These are phyloP conservation scores for Phylloporus scabripes DNA, from an alignment of 768 basidiomycete genomes.

Conservation along the genomic window DNA sequence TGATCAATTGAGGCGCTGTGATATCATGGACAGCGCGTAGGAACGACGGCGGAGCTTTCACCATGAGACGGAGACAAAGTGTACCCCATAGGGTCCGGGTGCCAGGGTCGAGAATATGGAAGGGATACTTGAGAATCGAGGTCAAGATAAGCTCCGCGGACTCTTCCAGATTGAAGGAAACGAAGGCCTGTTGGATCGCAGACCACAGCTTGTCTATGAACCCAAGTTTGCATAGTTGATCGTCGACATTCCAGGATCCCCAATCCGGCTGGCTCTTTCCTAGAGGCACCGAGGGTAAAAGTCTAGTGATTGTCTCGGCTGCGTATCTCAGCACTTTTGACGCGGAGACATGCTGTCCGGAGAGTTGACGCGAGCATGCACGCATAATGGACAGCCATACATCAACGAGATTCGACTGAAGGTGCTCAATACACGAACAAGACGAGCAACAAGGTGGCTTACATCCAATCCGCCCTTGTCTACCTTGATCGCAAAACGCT, in stretches of 20 bases:
- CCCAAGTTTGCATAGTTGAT: conserved; percentile 36
- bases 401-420: conserved; percentile 36
- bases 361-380: conserved; percentile 40
- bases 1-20: conserved; percentile 20
- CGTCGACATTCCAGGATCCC: conserved; percentile 19
- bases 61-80: conserved; percentile 46
- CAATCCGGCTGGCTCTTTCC: conserved; percentile 11
- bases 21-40: conserved; percentile 31
- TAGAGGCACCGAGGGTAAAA: conserved; percentile 25
- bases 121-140: conserved; percentile 40
- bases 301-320: conserved; percentile 32
- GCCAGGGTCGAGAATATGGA: conserved; percentile 34
- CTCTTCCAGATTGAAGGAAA: conserved; percentile 34
- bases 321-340: conserved; percentile 32
- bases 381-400: conserved; percentile 58
- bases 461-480: conserved; percentile 23
- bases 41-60: conserved; percentile 36
- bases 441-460: conserved; percentile 8
- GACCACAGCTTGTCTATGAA: conserved; percentile 47
- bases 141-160: conserved; percentile 44
- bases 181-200: conserved; percentile 45
- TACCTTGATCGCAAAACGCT: conserved; percentile 17
- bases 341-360: conserved; percentile 31
- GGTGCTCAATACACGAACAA: conserved; percentile 3
- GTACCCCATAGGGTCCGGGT: conserved; percentile 43